Evolutionary conservation across 495 filamentous ascomycete genomes (phyloP), one percentile per base, ranked within the genome.

Genomic region (Mytilinidion resinicola): DNA sequence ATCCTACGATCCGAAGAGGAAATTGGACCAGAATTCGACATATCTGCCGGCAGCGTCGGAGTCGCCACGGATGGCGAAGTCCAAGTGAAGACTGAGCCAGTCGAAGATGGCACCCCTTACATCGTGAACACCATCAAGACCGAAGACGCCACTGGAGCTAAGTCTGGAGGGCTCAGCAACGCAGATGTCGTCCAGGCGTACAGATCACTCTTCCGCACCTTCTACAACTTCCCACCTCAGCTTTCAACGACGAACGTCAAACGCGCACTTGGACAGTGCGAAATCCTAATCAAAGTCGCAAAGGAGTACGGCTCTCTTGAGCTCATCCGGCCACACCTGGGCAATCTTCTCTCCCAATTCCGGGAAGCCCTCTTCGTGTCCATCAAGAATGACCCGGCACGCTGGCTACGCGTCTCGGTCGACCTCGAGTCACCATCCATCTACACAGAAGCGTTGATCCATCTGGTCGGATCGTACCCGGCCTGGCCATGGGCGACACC

Each of bases 361-460:
- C 64, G 65, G 0, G 57, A 64, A 14, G 21, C 39, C 11, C 62
- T 73, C 4, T 69, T 56, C 56, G n/a, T 47, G 5, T 64, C 66
- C 11, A 70, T 73, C 49, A 62, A 60, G 15, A 39, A 34, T 14
- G 51, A 70, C 33, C 59, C 69, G 1, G 37, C 59, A 0, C 55
- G 63, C 9, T 73, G 67, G 66, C 63, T 72, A 3, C 19, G 36
- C 5, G 35, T 73, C 17, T 58, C 63, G 0, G 33, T 64, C 10
- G 47, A 59, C 5, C 55, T 72, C 1, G 20, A 69, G 36, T 54
- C 57, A 38, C n/a, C 35, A 7, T 44, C 59, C 1, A 65, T 70
- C 10, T 72, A 63, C 43, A 60, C 69, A 19, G 71, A 73, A 62
- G 63, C 68, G 25, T 41, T 69, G 10, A 59, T 67, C 15, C 71